Percentiles rank a stretch among this genome's conserved stretches.
phyloP scores from a whole-genome alignment of 2,329 filamentous ascomycete genomes.

The Colletotrichum sp. region DNA sequence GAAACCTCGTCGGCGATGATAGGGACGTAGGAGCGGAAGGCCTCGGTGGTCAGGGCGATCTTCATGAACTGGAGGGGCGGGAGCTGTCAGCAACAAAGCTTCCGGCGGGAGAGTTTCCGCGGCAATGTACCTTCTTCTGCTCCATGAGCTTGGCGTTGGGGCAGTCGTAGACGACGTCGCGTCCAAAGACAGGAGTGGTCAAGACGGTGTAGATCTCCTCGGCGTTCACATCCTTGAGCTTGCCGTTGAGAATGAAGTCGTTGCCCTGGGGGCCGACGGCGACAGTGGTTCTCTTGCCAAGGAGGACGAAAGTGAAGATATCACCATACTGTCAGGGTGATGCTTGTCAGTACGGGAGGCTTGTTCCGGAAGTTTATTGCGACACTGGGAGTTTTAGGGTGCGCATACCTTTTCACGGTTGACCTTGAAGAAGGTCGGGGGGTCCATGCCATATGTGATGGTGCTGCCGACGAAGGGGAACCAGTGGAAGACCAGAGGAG shows the following conservation, averaged over 20 bases:
- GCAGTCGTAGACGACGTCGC: constrained; percentile 89
- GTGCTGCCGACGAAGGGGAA: constrained; percentile 89
- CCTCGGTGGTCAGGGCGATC: constrained; percentile 76
- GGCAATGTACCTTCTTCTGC: constrained; percentile 82
- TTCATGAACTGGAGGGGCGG: constrained; percentile 71
- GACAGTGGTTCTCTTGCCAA: constrained; percentile 89
- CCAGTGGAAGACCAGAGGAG: constrained; percentile 82
- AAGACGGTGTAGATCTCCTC: constrained; percentile 89
- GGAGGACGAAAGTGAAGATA: constrained; percentile 86
- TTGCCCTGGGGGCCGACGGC: constrained; percentile 83
- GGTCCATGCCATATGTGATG: constrained; percentile 93
- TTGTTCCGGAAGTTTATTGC: neutral
- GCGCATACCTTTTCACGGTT: constrained; percentile 73
- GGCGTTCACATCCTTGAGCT: constrained; percentile 86
- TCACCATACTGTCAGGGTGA: constrained; percentile 72
- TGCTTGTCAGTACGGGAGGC: neutral
- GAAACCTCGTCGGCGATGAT: constrained; percentile 79
- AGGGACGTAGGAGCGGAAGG: constrained; percentile 77
- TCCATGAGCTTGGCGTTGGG: constrained; percentile 94
- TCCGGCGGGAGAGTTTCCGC: neutral
- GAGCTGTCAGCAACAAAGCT: constrained; percentile 20
- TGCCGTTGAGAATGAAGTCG: constrained; percentile 91
- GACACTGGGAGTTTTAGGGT: neutral
- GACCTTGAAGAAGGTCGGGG: constrained; percentile 83
- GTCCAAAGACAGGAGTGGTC: constrained; percentile 76